Evolutionary conservation across 192 early-diverging fungal species (phyloP), one percentile per base, ranked within the genome.

Genomic region (Spinellus fusiger): DNA sequence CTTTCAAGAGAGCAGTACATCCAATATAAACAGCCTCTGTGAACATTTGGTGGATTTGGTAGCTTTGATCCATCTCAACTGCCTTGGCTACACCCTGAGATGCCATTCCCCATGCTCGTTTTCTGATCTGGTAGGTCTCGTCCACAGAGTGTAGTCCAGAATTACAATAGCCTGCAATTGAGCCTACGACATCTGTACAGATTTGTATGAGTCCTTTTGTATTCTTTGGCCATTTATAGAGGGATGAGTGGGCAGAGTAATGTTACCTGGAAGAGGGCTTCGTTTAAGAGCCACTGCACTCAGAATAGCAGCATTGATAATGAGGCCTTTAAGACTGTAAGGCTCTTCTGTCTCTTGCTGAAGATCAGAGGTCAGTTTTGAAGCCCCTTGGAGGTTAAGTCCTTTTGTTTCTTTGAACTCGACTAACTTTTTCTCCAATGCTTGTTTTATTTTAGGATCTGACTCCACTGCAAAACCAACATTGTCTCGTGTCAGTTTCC

Each of bases 21-120:
- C 69, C 67, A 0, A 69, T 73, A 33, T 76, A 78, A 23, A 80
- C 40, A 3, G 68, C 65, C 40, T 80, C 77, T 1, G 71, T 70
- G 16, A 82, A 74, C n/a, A 68, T 70, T 53, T 73, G 73, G 34
- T 82, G 80, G 23, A 82, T 68, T 10, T 77, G 68, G 68, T 80
- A 82, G 20, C 80, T 71, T 38, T 73, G 66, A 55, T 82, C 80
- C 16, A 82, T 59, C 40, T 80, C 78, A 22, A 82, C 66, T 18
- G 78, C 80, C 47, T 72, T 70, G 44, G 73, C 69, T 1, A 82
- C 67, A 34, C 76, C 74, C 15, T 71, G 32, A 40, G 71, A 59
- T 13, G 78, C 73, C 23, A 82, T 58, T 32, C 80, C 66, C 76
- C 78, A 80, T 18, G 80, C 71, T 46, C 75, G 65, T 38, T 78